Evolutionary conservation across 257 asterid species (phyloP).

Genomic region (Echites panduratus): DNA sequence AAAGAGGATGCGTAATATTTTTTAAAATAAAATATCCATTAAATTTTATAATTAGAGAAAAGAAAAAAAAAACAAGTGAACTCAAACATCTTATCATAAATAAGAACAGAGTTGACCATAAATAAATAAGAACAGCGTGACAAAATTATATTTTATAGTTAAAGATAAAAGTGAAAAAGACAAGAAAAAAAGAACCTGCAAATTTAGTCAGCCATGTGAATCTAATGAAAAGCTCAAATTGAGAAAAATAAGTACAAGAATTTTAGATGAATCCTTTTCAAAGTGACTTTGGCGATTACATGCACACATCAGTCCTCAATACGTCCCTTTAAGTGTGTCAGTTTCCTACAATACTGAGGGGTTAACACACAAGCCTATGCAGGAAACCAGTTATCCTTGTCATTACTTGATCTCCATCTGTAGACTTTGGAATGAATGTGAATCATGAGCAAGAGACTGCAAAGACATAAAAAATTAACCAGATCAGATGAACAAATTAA

Average conservation of each 20-base stretch:
- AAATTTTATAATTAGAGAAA: neutral
- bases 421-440: conserved; percentile 39
- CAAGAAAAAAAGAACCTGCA: too few relatives aligned
- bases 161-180: too few relatives aligned
- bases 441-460: conserved; percentile 82
- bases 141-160: too few relatives aligned
- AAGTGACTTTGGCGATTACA: neutral
- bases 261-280: neutral
- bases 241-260: neutral
- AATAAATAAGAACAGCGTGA: too few relatives aligned
- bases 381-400: conserved; percentile 6
- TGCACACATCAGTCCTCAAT: neutral
- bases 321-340: neutral
- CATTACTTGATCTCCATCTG: conserved; percentile 20
- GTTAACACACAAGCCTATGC: neutral
- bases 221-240: too few relatives aligned
- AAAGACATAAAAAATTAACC: conserved; percentile 13
- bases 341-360: neutral
- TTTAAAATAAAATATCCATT: too few relatives aligned
- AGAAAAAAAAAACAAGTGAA: neutral
- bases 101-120: too few relatives aligned
- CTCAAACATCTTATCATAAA: too few relatives aligned
- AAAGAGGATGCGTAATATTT: too few relatives aligned
- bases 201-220: too few relatives aligned
- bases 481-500: conserved; percentile 11